These are phyloP conservation scores for Fusarium sterilihyphosum DNA, from an alignment of 2,329 filamentous ascomycete genomes.

Conservation along the genomic window DNA sequence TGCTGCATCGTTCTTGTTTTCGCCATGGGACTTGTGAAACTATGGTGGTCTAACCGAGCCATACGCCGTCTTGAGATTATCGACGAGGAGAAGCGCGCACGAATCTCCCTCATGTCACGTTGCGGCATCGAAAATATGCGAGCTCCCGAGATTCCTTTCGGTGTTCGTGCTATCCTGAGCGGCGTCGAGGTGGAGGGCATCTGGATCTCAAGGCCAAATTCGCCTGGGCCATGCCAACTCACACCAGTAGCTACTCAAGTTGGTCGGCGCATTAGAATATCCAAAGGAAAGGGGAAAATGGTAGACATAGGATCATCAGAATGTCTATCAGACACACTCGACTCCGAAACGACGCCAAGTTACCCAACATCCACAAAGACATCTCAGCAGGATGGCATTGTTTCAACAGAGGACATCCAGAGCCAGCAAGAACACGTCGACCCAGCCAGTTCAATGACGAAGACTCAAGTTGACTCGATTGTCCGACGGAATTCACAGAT, in stretches of 20 bases:
- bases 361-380: not conserved
- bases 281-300: constrained; percentile 37
- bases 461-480: not conserved
- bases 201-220: constrained; percentile 70
- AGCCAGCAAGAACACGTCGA: not conserved
- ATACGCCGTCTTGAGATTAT: constrained; percentile 68
- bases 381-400: constrained; percentile 12
- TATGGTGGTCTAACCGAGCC: constrained; percentile 68
- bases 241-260: constrained; percentile 41
- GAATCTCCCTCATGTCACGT: constrained; percentile 62
- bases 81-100: constrained; percentile 71
- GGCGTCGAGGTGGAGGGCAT: constrained; percentile 88
- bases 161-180: constrained; percentile 83
- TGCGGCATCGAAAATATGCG: constrained; percentile 58
- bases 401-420: not conserved
- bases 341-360: not conserved
- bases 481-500: not conserved
- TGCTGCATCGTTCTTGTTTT: constrained; percentile 78
- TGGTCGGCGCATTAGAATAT: constrained; percentile 12
- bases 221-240: constrained; percentile 45
- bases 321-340: not conserved
- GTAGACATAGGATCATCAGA: constrained; percentile 8
- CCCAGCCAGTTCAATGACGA: not conserved
- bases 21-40: constrained; percentile 71
- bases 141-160: constrained; percentile 79